Evolutionary conservation across 495 filamentous ascomycete genomes (phyloP).

Genomic region (Penicillium subrubescens): DNA sequence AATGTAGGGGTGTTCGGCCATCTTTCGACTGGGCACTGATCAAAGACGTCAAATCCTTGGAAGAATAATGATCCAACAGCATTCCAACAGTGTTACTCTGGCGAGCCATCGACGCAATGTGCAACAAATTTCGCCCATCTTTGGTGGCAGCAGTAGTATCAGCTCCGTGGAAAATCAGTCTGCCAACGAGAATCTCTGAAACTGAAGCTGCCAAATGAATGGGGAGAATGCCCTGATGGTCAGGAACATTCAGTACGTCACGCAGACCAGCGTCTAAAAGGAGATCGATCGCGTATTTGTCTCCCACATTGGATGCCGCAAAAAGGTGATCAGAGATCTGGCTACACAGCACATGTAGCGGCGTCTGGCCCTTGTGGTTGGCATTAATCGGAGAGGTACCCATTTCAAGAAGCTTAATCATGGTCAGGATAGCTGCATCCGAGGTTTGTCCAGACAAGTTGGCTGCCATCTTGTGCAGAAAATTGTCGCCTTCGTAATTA

Average conservation of each 20-base stretch:
- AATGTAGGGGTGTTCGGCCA: slow-evolving; percentile 33
- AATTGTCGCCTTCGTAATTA: background rate
- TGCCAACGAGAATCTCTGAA: slow-evolving; percentile 31
- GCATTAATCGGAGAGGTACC: background rate
- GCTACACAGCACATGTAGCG: background rate
- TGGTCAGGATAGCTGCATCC: background rate
- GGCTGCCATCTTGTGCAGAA: background rate
- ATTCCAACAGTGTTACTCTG: slow-evolving; percentile 34
- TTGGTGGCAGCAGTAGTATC: slow-evolving; percentile 25
- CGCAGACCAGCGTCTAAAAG: background rate
- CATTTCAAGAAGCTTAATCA: background rate
- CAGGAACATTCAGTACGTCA: background rate
- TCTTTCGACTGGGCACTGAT: slow-evolving; percentile 21
- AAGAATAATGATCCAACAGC: slow-evolving; percentile 26
- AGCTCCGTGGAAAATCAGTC: slow-evolving; percentile 40
- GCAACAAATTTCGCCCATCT: slow-evolving; percentile 38
- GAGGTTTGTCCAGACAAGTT: background rate
- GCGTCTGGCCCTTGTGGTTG: background rate
- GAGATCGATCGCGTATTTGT: background rate
- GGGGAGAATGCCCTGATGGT: background rate
- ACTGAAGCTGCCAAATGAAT: slow-evolving; percentile 29
- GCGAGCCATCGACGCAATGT: slow-evolving; percentile 39
- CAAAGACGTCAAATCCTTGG: background rate
- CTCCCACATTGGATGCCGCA: background rate
- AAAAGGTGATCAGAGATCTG: background rate